These are phyloP conservation scores for Lipomyces sp. DNA, from an alignment of 805 yeast genomes.

Conservation along the genomic window DNA sequence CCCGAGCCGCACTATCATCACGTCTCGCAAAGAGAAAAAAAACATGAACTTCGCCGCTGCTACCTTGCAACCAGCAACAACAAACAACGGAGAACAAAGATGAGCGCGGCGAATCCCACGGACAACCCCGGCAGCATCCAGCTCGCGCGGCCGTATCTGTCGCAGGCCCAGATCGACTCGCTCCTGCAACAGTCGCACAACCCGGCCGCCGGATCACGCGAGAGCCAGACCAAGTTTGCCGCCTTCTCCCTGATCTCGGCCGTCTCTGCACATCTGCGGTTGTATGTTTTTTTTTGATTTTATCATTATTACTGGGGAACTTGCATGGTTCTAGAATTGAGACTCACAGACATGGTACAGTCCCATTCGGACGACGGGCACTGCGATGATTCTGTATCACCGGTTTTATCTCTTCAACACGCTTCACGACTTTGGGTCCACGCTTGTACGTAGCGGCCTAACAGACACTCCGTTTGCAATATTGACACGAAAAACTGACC, in stretches of 20 bases:
- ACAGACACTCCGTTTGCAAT: neutral
- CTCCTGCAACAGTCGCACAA: constrained; percentile 9
- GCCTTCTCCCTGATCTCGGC: constrained; percentile 20
- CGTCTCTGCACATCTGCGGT: constrained; percentile 18
- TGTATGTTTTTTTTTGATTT: constrained; percentile 13
- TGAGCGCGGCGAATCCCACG: too few species aligned
- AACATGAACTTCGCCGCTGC: too few species aligned
- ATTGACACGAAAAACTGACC: too few species aligned
- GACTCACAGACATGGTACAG: too few species aligned
- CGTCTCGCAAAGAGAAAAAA: too few species aligned
- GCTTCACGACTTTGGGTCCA: constrained; percentile 21
- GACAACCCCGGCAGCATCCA: constrained; percentile 11
- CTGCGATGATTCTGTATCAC: constrained; percentile 30
- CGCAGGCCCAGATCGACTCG: constrained; percentile 9
- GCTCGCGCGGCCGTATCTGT: constrained; percentile 25
- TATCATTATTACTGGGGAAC: neutral
- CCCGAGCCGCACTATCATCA: too few species aligned
- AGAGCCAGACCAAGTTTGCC: constrained; percentile 15
- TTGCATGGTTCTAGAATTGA: too few species aligned
- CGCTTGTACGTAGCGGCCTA: neutral
- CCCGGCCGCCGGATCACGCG: constrained; percentile 10
- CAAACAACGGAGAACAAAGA: too few species aligned
- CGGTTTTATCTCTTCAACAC: constrained; percentile 30
- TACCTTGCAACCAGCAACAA: too few species aligned
- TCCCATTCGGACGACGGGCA: constrained; percentile 31